These are phyloP conservation scores for Aspergillus ruber DNA, from an alignment of 2,329 filamentous ascomycete species.

Conservation along the genomic window DNA sequence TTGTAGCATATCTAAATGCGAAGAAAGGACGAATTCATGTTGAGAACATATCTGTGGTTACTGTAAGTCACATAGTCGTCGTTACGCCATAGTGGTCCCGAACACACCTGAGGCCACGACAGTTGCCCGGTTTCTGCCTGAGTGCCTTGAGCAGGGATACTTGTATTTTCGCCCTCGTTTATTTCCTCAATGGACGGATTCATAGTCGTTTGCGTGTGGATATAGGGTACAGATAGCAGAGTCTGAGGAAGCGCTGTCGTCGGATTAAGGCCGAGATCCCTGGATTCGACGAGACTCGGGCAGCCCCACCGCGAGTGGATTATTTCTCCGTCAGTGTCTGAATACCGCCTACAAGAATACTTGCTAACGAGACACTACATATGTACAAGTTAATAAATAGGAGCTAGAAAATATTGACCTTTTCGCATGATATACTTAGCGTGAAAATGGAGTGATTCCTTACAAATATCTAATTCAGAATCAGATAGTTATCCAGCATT, in stretches of 20 bases:
- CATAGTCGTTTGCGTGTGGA: neutral
- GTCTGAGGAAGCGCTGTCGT: slow-evolving; percentile 3
- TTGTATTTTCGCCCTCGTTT: slow-evolving; percentile 1
- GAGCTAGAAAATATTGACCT: no score
- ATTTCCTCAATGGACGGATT: slow-evolving; percentile 15
- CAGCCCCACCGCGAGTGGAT: neutral
- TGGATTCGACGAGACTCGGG: neutral
- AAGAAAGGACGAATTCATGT: slow-evolving; percentile 35
- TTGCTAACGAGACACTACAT: no score
- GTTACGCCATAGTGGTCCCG: no score
- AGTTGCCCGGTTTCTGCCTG: slow-evolving; percentile 4
- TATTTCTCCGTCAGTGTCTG: no score
- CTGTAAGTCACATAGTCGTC: no score
- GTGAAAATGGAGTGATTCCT: no score
- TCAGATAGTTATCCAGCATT: no score
- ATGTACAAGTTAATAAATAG: no score
- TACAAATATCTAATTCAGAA: no score
- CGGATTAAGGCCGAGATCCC: slow-evolving; percentile 5
- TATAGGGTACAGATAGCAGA: slow-evolving; percentile 1
- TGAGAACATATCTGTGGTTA: slow-evolving; percentile 32
- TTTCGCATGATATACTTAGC: no score
- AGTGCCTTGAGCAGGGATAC: neutral
- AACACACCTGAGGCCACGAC: slow-evolving; percentile 19
- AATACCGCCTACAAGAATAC: no score
- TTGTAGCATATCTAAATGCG: slow-evolving; percentile 34